These are phyloP conservation scores for Rhytidhysteron rufulum DNA, from an alignment of 2,329 filamentous ascomycete species.

Conservation along the genomic window DNA sequence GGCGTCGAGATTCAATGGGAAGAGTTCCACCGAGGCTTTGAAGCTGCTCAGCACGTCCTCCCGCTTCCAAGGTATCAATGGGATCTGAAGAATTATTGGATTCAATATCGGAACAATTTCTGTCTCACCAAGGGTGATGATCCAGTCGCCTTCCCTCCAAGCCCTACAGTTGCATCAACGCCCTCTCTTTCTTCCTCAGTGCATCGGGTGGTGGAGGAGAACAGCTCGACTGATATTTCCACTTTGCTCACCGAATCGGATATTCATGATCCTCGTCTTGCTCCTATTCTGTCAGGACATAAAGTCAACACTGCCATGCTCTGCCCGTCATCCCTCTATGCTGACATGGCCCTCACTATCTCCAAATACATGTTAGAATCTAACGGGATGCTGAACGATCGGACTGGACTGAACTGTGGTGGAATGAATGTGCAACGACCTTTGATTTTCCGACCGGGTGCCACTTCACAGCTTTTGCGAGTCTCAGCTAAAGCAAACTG, in stretches of 20 bases:
- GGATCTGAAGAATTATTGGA: conserved; percentile 30
- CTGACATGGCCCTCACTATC: conserved; percentile 28
- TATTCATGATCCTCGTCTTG: conserved; percentile 37
- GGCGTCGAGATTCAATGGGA: conserved; percentile 58
- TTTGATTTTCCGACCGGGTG: no score
- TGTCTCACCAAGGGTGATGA: conserved; percentile 10
- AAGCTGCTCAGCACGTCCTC: conserved; percentile 43
- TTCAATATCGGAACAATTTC: conserved; percentile 26
- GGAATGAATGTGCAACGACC: conserved; percentile 35
- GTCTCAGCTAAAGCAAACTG: conserved; percentile 20
- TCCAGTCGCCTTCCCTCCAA: conserved; percentile 3
- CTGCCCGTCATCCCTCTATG: conserved; percentile 16
- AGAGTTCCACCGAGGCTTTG: conserved; percentile 54
- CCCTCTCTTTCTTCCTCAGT: conserved; percentile 32
- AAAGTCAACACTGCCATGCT: conserved; percentile 34
- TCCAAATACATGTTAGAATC: conserved; percentile 20
- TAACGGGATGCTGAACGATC: conserved; percentile 10
- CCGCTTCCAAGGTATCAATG: conserved; percentile 45
- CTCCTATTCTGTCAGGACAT: conserved; percentile 41
- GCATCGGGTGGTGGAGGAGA: conserved; percentile 37
- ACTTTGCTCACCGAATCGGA: conserved; percentile 37
- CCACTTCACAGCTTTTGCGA: conserved; percentile 8
- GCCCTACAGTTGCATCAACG: conserved; percentile 3
- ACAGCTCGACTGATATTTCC: conserved; percentile 17
- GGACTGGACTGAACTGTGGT: conserved; percentile 33